These are phyloP conservation scores for Ramicandelaber brevisporus DNA, from an alignment of 192 early-diverging fungal genomes.

Conservation along the genomic window DNA sequence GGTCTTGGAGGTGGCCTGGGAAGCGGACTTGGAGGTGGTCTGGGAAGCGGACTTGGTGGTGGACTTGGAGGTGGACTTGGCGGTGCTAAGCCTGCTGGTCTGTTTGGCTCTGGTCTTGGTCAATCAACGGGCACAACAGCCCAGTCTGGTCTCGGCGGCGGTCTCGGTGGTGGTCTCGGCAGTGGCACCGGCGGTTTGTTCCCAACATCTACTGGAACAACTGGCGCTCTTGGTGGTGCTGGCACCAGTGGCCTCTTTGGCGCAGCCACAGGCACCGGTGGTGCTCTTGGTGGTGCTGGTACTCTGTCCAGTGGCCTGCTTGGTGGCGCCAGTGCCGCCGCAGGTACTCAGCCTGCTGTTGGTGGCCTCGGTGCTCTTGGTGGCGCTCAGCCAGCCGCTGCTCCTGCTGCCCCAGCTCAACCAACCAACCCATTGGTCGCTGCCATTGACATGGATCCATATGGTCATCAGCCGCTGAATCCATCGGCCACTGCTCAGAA, in stretches of 20 bases:
- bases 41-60: neutral
- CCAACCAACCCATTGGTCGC: slow-evolving; percentile 23
- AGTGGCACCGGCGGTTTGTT: slow-evolving; percentile 4
- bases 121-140: no score
- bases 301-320: slow-evolving; percentile 7
- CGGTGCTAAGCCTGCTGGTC: slow-evolving; percentile 7
- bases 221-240: slow-evolving; percentile 6
- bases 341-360: slow-evolving; percentile 9
- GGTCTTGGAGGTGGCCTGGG: slow-evolving; percentile 1
- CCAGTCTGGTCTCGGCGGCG: no score
- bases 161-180: no score
- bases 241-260: slow-evolving; percentile 8
- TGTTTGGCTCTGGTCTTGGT: slow-evolving; percentile 9
- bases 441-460: slow-evolving; percentile 61
- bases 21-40: slow-evolving; percentile 3
- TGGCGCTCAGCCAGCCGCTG: slow-evolving; percentile 13
- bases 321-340: slow-evolving; percentile 4
- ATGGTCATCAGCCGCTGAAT: slow-evolving; percentile 62
- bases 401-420: slow-evolving; percentile 7
- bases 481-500: no score
- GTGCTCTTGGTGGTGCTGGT: slow-evolving; percentile 3
- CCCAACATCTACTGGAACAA: slow-evolving; percentile 7
- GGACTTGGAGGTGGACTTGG: slow-evolving; percentile 2
- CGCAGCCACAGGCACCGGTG: slow-evolving; percentile 1
- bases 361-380: slow-evolving; percentile 17